These are phyloP conservation scores for Ailanthus altissimus DNA, from an alignment of 345 rosid species.

Conservation along the genomic window DNA sequence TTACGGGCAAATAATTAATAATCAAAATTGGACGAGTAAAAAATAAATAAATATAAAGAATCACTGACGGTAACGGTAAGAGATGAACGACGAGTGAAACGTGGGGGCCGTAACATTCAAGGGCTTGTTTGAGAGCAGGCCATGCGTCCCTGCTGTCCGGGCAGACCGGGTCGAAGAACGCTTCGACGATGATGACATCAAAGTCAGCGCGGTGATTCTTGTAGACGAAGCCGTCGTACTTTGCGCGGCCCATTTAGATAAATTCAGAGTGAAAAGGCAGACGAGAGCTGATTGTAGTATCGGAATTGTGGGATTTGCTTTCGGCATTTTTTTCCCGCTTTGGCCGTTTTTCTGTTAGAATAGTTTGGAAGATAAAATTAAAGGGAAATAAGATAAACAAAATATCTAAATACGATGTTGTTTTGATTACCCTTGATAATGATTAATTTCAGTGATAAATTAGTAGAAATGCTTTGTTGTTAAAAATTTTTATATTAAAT, in stretches of 20 bases:
- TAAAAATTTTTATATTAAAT: no score
- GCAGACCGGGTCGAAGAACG: conserved; percentile 90
- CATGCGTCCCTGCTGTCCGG: conserved; percentile 85
- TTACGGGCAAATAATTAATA: background rate
- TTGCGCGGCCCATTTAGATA: conserved; percentile 24
- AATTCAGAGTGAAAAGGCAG: conserved; percentile 21
- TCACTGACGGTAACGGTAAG: conserved; percentile 84
- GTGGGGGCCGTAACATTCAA: conserved; percentile 63
- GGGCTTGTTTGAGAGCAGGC: conserved; percentile 72
- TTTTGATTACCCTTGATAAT: no score
- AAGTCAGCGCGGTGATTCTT: conserved; percentile 26
- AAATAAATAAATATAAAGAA: background rate
- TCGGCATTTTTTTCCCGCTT: conserved; percentile 6
- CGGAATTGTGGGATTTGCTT: background rate
- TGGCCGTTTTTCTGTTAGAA: background rate
- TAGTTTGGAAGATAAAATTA: background rate
- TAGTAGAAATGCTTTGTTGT: no score
- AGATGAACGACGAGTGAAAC: conserved; percentile 63
- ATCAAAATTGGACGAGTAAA: background rate
- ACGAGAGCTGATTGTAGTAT: conserved; percentile 19
- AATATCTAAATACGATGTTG: no score
- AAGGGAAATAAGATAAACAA: background rate
- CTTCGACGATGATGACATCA: conserved; percentile 64
- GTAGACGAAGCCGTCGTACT: conserved; percentile 76
- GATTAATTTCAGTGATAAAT: no score